These are phyloP conservation scores for Cicer bijugum DNA, from an alignment of 306 rosid genomes.

Conservation along the genomic window DNA sequence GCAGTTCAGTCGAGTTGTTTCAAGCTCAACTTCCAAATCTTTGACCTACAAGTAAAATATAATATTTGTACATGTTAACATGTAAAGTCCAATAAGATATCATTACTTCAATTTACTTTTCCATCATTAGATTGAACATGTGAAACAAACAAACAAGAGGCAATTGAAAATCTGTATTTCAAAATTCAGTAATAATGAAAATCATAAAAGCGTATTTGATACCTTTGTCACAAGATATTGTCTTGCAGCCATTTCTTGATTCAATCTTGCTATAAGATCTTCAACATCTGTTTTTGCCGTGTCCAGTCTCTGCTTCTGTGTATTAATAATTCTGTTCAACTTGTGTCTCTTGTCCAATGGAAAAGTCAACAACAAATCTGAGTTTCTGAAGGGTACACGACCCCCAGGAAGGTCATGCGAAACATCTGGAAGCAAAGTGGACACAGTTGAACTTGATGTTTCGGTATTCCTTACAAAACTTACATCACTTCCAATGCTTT, in stretches of 20 bases:
- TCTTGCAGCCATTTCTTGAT: slow-evolving; percentile 85
- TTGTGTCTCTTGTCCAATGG: slow-evolving; percentile 63
- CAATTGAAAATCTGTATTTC: slow-evolving; percentile 28
- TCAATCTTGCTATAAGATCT: slow-evolving; percentile 82
- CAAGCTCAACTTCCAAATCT: slow-evolving; percentile 93
- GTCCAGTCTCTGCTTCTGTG: slow-evolving; percentile 67
- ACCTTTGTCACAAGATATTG: slow-evolving; percentile 84
- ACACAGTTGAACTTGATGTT: slow-evolving; percentile 45
- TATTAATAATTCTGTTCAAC: slow-evolving; percentile 66
- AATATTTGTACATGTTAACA: slow-evolving; percentile 37
- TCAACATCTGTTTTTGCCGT: slow-evolving; percentile 74
- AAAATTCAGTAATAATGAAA: slow-evolving; percentile 36
- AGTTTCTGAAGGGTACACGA: slow-evolving; percentile 50
- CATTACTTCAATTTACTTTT: slow-evolving; percentile 18
- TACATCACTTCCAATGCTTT: slow-evolving; percentile 61
- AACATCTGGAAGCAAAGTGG: slow-evolving; percentile 46
- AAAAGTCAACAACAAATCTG: slow-evolving; percentile 54
- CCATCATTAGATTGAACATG: slow-evolving; percentile 30
- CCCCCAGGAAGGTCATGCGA: slow-evolving; percentile 48
- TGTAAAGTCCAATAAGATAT: slow-evolving; percentile 19
- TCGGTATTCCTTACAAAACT: slow-evolving; percentile 52
- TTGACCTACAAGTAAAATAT: slow-evolving; percentile 61
- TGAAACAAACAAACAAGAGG: slow-evolving; percentile 10
- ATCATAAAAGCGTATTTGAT: background rate
- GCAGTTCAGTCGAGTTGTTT: slow-evolving; percentile 71